A percentile compares a stretch with the other conserved stretches of the same genome.
Evolutionary conservation across 495 filamentous ascomycete genomes (phyloP).

Genomic region (Parmelia sp.): DNA sequence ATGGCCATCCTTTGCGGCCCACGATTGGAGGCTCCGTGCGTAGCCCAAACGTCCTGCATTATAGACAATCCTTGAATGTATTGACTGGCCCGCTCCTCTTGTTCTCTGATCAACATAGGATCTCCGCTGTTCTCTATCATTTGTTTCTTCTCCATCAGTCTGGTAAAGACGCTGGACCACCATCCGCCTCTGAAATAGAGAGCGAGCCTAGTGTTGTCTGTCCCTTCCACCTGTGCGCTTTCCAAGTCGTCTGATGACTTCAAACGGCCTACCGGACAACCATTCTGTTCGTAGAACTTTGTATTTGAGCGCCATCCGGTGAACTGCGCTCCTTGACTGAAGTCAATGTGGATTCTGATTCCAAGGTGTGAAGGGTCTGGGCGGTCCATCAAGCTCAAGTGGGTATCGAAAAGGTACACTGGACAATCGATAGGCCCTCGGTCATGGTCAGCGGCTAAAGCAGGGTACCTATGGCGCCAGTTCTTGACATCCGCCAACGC

Average conservation of each 20-base stretch:
- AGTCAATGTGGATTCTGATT: constrained; percentile 8
- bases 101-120: constrained; percentile 31
- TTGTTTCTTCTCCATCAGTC: constrained; percentile 38
- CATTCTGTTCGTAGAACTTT: constrained; percentile 7
- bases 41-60: constrained; percentile 46
- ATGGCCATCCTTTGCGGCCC: constrained; percentile 38
- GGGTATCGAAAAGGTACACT: constrained; percentile 45
- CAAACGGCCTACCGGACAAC: not conserved
- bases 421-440: constrained; percentile 39
- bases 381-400: constrained; percentile 42
- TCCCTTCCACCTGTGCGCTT: not conserved
- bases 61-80: constrained; percentile 42
- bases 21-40: constrained; percentile 3
- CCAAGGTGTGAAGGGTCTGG: constrained; percentile 21
- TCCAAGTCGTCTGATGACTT: not conserved
- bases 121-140: constrained; percentile 36
- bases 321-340: constrained; percentile 12
- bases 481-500: constrained; percentile 38
- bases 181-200: constrained; percentile 43
- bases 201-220: constrained; percentile 3
- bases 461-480: constrained; percentile 45
- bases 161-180: constrained; percentile 45
- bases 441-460: constrained; percentile 36
- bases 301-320: constrained; percentile 11
- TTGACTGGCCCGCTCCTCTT: constrained; percentile 36